Percentiles rank a stretch among this genome's conserved stretches.
Evolutionary conservation across 2,329 filamentous ascomycete genomes (phyloP).

Genomic region (Didymella keratinophila): DNA sequence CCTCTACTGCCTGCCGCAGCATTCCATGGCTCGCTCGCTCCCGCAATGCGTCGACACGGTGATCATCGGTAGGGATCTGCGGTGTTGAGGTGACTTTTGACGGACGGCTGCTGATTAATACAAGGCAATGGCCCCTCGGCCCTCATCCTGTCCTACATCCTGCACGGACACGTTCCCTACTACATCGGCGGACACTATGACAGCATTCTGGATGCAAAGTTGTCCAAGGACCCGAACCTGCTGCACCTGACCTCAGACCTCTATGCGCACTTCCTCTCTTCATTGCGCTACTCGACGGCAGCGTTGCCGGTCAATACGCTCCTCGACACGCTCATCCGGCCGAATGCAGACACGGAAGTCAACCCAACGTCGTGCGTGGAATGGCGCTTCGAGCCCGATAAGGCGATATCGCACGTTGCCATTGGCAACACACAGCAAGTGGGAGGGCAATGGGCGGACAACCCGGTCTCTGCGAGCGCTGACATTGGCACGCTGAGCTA

Average conservation of each 20-base stretch:
- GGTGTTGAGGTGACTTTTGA: not conserved
- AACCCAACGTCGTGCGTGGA: constrained; percentile 60
- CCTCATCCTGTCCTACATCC: constrained; percentile 68
- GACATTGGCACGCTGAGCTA: constrained; percentile 69
- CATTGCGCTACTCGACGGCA: constrained; percentile 67
- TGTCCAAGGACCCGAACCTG: constrained; percentile 57
- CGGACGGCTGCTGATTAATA: constrained; percentile 34
- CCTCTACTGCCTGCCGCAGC: constrained; percentile 34
- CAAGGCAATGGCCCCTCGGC: constrained; percentile 68
- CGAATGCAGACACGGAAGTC: constrained; percentile 66
- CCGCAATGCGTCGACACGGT: constrained; percentile 52
- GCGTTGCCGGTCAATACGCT: constrained; percentile 67
- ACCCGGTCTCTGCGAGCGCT: constrained; percentile 60
- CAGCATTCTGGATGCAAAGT: constrained; percentile 62
- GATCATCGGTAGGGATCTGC: constrained; percentile 44
- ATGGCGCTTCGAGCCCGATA: constrained; percentile 62
- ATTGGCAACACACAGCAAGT: constrained; percentile 60
- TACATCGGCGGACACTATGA: constrained; percentile 66
- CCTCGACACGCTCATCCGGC: constrained; percentile 66
- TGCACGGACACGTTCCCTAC: constrained; percentile 67
- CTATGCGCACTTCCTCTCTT: constrained; percentile 66
- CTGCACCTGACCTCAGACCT: constrained; percentile 60
- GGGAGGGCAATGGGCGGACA: constrained; percentile 68
- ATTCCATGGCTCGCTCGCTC: constrained; percentile 50
- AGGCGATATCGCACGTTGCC: constrained; percentile 61